Conservation (phyloP, 768 basidiomycete species). For the Leccinum uliginosum region DNA sequence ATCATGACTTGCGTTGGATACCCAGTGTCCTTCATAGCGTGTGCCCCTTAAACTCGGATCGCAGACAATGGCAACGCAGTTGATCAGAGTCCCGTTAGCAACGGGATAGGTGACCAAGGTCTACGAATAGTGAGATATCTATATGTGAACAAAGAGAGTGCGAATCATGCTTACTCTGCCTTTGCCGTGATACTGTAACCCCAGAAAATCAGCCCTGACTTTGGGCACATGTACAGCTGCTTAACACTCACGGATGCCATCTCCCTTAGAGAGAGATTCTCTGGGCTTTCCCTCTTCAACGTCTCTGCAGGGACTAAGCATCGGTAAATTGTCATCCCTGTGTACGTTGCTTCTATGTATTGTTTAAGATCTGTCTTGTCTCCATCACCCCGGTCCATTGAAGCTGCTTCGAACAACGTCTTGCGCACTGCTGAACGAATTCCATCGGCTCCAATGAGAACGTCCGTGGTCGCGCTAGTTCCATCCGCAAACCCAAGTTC, state of each 20-base stretch:
- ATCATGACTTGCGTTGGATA: conserved; percentile 25
- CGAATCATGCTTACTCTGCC: background rate
- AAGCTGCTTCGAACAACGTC: conserved; percentile 17
- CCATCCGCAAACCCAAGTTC: conserved; percentile 15
- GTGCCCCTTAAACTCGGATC: conserved; percentile 29
- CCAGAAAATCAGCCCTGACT: conserved; percentile 7
- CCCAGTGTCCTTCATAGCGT: conserved; percentile 31
- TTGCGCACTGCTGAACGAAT: conserved; percentile 30
- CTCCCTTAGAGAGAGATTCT: conserved; percentile 15
- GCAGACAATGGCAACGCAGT: conserved; percentile 30
- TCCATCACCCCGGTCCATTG: background rate
- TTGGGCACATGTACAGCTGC: background rate
- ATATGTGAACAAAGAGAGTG: background rate
- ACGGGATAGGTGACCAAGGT: conserved; percentile 39
- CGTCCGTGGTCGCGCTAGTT: conserved; percentile 30
- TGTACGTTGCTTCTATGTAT: conserved; percentile 33
- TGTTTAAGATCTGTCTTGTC: conserved; percentile 4
- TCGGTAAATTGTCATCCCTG: conserved; percentile 39
- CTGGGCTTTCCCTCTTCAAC: conserved; percentile 23
- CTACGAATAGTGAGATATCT: conserved; percentile 22
- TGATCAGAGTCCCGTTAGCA: conserved; percentile 33
- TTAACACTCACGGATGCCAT: conserved; percentile 18
- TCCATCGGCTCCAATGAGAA: conserved; percentile 46
- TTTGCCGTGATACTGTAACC: conserved; percentile 12
- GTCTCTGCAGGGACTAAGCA: conserved; percentile 31